These are phyloP conservation scores for Persicaria tinctoria DNA, from an alignment of 148 eudicot genomes.

Conservation along the genomic window DNA sequence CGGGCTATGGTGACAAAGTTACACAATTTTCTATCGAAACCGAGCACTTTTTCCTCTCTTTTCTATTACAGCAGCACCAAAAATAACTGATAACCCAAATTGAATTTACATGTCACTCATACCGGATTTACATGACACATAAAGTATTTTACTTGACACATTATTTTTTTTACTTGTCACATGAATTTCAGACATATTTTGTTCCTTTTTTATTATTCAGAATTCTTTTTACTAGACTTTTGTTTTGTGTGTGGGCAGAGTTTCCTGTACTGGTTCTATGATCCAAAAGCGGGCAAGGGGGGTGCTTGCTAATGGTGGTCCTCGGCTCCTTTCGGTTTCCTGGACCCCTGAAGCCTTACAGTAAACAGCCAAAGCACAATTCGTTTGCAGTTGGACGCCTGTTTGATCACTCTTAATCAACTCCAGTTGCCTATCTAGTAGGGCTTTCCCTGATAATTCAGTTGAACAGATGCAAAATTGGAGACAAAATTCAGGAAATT, in stretches of 20 bases:
- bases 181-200: too few relatives aligned
- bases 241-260: background rate
- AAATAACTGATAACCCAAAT: too few relatives aligned
- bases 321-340: slow-evolving; percentile 6
- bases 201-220: too few relatives aligned
- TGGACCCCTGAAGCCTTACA: background rate
- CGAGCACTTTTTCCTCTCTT: too few relatives aligned
- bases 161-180: too few relatives aligned
- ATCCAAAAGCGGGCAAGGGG: background rate
- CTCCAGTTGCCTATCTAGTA: background rate
- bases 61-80: too few relatives aligned
- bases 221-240: too few relatives aligned
- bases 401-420: slow-evolving; percentile 1
- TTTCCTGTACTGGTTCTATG: background rate
- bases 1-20: too few relatives aligned
- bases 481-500: background rate
- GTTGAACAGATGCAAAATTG: background rate
- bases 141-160: too few relatives aligned
- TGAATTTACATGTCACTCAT: too few relatives aligned
- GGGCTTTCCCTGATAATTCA: background rate
- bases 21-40: too few relatives aligned
- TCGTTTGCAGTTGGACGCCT: background rate
- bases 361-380: background rate
- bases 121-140: too few relatives aligned
- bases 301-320: background rate